phyloP scores from a whole-genome alignment of 1,139 yeast genomes.

The Blastobotrys malaysiensis region DNA sequence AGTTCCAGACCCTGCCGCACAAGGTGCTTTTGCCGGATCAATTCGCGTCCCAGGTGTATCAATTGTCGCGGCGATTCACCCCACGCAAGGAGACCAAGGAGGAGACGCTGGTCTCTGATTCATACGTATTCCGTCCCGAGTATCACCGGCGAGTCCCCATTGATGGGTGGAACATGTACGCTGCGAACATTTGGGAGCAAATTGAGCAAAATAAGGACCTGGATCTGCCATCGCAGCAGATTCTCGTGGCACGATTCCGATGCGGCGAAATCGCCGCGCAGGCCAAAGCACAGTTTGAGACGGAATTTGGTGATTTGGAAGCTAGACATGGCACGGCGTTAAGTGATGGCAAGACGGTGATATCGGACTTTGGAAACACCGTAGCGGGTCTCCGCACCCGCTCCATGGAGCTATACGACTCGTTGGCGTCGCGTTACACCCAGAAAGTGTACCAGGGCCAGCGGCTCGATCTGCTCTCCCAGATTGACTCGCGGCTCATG shows the following conservation, averaged over 20 bases:
- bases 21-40: constrained; percentile 74
- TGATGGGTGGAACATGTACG: constrained; percentile 94
- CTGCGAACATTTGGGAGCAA: constrained; percentile 90
- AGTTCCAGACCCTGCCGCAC: constrained; percentile 79
- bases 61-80: constrained; percentile 56
- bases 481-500: constrained; percentile 30
- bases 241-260: constrained; percentile 86
- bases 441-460: constrained; percentile 60
- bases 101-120: not conserved
- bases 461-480: constrained; percentile 40
- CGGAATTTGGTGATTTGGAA: constrained; percentile 17
- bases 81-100: not conserved
- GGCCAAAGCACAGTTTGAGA: constrained; percentile 46
- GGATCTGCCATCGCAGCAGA: constrained; percentile 95
- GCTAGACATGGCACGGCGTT: constrained; percentile 14
- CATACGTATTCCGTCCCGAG: constrained; percentile 53
- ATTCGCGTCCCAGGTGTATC: constrained; percentile 58
- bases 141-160: constrained; percentile 86
- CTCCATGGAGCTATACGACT: constrained; percentile 53
- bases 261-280: constrained; percentile 77
- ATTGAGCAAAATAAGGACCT: constrained; percentile 88
- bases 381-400: constrained; percentile 25
- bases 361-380: constrained; percentile 29
- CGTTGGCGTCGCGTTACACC: constrained; percentile 68
- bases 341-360: constrained; percentile 22